Evolutionary conservation across 139 green algal species (phyloP), one percentile per base, ranked within the genome.

Genomic region (Microglena sp.): DNA sequence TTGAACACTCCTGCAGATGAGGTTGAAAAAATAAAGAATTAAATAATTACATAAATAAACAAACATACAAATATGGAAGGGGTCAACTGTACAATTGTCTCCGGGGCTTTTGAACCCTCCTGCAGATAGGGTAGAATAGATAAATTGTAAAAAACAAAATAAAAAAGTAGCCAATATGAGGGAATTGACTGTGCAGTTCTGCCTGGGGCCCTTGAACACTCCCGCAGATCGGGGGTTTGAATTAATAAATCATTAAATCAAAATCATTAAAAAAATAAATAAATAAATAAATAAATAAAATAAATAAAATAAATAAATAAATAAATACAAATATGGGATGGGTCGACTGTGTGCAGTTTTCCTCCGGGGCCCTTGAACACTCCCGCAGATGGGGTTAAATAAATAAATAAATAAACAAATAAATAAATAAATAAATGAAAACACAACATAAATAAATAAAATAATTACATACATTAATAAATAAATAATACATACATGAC

Each of bases 171-270:
- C n/a, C n/a, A n/a, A n/a, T n/a, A n/a, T n/a, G n/a, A n/a, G n/a
- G n/a, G n/a, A n/a, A n/a, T n/a, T n/a, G n/a, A n/a, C n/a, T n/a
- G 55, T 40, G 46, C 67, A 77, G 64, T 93, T 91, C 15, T 45
- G 31, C 0, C 69, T 74, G 7, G 50, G 43, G 27, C 72, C 81
- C 28, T 69, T 35, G 35, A 89, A 94, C 53, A 91, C 87, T 2
- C 86, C 85, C 58, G 81, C 32, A 29, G 4, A 40, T 5, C 22
- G 7, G 33, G 33, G 6, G 55, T 57, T n/a, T 18, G 15, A 28
- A 21, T 57, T 57, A 7, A n/a, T n/a, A 27, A 18, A 28, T 8
- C 22, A 6, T 57, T 6, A 5, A 57, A n/a, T 6, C 6, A 18
- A 7, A 57, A 6, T n/a, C 46, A 18, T 18, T 18, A n/a, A 27